phyloP scores from a whole-genome alignment of 192 early-diverging fungal species.

The Coemansia sp. region DNA sequence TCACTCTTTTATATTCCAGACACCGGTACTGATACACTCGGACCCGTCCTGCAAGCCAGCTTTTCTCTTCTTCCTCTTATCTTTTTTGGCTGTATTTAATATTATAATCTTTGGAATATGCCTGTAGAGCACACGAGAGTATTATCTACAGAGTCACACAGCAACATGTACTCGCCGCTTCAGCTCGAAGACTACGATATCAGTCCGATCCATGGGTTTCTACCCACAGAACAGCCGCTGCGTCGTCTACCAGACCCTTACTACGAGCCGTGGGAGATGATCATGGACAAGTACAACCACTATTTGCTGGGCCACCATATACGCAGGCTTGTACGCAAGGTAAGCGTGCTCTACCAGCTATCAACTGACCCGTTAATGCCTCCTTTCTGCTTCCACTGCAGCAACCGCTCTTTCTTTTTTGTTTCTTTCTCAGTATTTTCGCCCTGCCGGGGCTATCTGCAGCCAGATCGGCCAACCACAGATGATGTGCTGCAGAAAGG shows the following conservation, averaged over 20 bases:
- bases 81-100: neutral
- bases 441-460: neutral
- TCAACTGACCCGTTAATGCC: neutral
- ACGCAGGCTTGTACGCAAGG: constrained; percentile 66
- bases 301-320: constrained; percentile 71
- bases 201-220: constrained; percentile 78
- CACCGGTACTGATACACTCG: neutral
- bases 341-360: constrained; percentile 33
- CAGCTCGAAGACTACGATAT: constrained; percentile 81
- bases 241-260: constrained; percentile 70
- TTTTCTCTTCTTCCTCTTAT: neutral
- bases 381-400: too few species aligned
- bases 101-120: neutral
- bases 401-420: neutral
- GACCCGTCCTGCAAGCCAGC: neutral
- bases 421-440: neutral
- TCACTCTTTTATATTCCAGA: neutral
- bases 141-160: neutral
- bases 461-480: neutral
- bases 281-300: constrained; percentile 75
- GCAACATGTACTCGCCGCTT: constrained; percentile 29
- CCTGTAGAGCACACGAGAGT: neutral
- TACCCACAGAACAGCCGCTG: constrained; percentile 77
- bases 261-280: constrained; percentile 84
- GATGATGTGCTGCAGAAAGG: neutral